Evolutionary conservation across 179 eudicot genomes (phyloP), one percentile per base, ranked within the genome.

Genomic region (Vitellaria paradoxa): DNA sequence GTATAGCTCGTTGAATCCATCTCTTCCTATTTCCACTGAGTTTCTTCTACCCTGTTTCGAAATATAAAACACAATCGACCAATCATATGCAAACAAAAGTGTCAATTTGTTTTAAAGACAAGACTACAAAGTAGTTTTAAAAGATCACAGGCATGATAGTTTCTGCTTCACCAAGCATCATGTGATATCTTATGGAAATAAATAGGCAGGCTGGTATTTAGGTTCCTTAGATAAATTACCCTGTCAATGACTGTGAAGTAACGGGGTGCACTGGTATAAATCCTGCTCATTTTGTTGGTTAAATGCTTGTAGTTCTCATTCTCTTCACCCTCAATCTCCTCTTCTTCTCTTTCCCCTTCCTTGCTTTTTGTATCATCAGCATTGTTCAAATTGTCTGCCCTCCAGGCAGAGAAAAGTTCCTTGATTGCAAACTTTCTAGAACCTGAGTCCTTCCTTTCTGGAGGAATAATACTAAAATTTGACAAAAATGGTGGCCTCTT

Each of bases 251-350:
- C 78, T 42, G 91, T 94, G 78, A 92, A 88, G 69, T 55, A 81
- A 21, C 89, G 82, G 17, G 98, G 98, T 3, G 98, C 94, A 78
- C 79, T 77, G 13, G 88, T 90, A 82, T 92, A 94, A 53, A 92
- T 87, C 85, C 84, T 90, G 86, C 97, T 88, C 91, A 91, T 85
- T 79, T 79, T 68, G 45, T 81, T 86, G 2, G 86, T 80, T 77
- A 94, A 86, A 76, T 89, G 96, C 85, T 91, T 93, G 78, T 86
- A 87, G 79, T 89, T 86, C 13, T 87, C 95, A 0, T 73, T 73
- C 86, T 94, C 97, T 85, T 91, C 94, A 3, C 90, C 94, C 75
- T 81, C 87, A 68, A 64, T 70, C 65, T 85, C 82, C 80, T 81
- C 86, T 45, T 57, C 60, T 8, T 30, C 37, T 2, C 1, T 30